Evolutionary conservation across 2,329 filamentous ascomycete species (phyloP), one percentile per base, ranked within the genome.

Genomic region (Mollisiaceae sp.): DNA sequence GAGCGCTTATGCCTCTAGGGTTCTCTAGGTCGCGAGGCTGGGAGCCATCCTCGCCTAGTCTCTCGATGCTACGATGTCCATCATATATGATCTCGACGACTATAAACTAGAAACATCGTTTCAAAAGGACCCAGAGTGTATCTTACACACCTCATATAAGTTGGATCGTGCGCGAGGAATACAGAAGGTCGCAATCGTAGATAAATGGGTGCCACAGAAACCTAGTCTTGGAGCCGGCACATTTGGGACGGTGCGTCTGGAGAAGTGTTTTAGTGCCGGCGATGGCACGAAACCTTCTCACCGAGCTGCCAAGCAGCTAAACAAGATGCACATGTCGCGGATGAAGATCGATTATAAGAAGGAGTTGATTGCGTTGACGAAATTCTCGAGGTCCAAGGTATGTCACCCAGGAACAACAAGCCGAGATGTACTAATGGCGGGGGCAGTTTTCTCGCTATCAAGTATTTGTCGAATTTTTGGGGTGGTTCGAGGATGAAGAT

Each of bases 381-480:
- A 65, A 39, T 67, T 67, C 50, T 67, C 65, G 14, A 64, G 65
- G 14, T 50, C 60, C 14, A 67, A 65, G 41, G 58, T 41, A 39
- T n/a, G 43, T 52, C n/a, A 9, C 32, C 20, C 6, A 59, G 11
- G 11, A 32, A 59, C n/a, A 20, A 43, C 1, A 14, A 2, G 35
- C 38, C 24, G 36, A 27, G 20, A 14, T 45, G 1, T 8, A 36
- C 22, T 50, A 4, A 20, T n/a, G 15, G 22, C 22, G 24, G 22
- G 41, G 27, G 27, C 12, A 36, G 41, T 43, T n/a, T 18, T n/a
- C 20, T 8, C 59, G 62, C 59, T 50, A 52, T 58, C 52, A 41
- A 8, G 58, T 61, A 1, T 67, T 78, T 60, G 75, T 77, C 4
- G 65, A 78, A 54, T 78, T 74, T 1, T 74, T 72, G 39, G 78